Evolutionary conservation across 768 basidiomycete genomes (phyloP).

Genomic region (Boletales sp.): DNA sequence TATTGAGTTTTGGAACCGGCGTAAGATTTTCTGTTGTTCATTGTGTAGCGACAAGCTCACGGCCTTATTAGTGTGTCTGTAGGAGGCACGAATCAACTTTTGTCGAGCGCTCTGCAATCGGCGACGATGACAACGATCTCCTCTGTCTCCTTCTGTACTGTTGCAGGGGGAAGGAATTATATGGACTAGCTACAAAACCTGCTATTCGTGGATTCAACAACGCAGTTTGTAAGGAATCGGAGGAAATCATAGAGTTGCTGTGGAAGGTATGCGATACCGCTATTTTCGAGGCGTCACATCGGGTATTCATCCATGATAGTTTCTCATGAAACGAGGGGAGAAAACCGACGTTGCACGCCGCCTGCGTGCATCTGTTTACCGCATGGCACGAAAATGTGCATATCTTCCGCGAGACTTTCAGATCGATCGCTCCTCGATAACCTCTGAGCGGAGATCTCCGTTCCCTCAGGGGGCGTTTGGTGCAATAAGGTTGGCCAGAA

Average conservation of each 20-base stretch:
- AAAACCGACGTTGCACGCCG: constrained; percentile 2
- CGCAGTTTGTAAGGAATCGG: constrained; percentile 5
- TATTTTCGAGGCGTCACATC: background rate
- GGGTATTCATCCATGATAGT: constrained; percentile 4
- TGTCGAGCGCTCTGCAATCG: background rate
- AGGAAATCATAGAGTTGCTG: constrained; percentile 21
- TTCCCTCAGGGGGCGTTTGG: constrained; percentile 3
- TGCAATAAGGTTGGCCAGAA: constrained; percentile 18
- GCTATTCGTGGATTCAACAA: background rate
- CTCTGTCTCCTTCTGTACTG: constrained; percentile 20
- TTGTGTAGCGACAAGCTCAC: background rate
- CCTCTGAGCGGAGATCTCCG: background rate
- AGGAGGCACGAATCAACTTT: constrained; percentile 4
- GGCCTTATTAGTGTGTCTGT: constrained; percentile 11
- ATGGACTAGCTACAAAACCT: background rate
- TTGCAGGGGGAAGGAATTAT: constrained; percentile 12
- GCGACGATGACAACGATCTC: constrained; percentile 16
- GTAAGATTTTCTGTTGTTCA: constrained; percentile 5
- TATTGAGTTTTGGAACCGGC: constrained; percentile 3
- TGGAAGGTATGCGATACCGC: constrained; percentile 13
- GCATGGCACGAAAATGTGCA: constrained; percentile 27
- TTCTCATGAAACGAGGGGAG: constrained; percentile 1
- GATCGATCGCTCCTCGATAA: constrained; percentile 6
- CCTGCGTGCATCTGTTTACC: constrained; percentile 20
- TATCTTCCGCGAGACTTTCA: constrained; percentile 16